Evolutionary conservation across 2,329 filamentous ascomycete genomes (phyloP), one percentile per base, ranked within the genome.

Genomic region (Colletotrichum sp.): DNA sequence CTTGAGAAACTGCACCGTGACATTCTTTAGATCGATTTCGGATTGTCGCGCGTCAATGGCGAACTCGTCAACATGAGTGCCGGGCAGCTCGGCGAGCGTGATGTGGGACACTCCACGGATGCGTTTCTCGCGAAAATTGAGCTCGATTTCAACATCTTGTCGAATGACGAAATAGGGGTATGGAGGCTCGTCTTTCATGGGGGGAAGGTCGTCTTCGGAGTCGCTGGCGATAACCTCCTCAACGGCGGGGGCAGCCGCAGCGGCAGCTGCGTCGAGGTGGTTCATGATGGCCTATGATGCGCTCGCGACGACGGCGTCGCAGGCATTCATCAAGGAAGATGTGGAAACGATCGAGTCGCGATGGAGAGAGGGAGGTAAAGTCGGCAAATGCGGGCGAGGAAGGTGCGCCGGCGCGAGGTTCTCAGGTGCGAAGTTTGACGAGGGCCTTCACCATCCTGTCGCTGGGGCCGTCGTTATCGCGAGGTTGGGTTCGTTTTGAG

Each of bases 101-200:
- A 99, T 94, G 79, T 96, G 94, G 10, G 95, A 95, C 78, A 91
- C 94, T 67, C 97, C 97, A 77, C 91, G 93, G 81, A 99, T 87
- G 81, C 89, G 91, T 84, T 93, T 94, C 70, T 91, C 91, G 78
- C 91, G 90, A 83, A 99, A 98, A 86, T 98, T 95, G 82, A 99
- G 89, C 81, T 99, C 96, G 76, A 99, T 89, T 80, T 96, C 94
- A 66, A 99, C 93, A 83, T 95, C 95, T 86, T 99, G 96, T 85
- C 96, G 94, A 71, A 95, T 90, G 74, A 99, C 87, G 55, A 90
- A 87, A 72, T 86, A 88, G 30, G 86, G 84, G 18, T 85, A 83
- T 4, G 86, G 79, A 6, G 84, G 82, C 10, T 78, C 76, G 76
- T 87, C 86, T 66, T 84, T 78, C 36, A 84, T 78, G 8, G 83